These are phyloP conservation scores for Ogataea paradorogensis DNA, from an alignment of 805 yeast genomes.

Conservation along the genomic window DNA sequence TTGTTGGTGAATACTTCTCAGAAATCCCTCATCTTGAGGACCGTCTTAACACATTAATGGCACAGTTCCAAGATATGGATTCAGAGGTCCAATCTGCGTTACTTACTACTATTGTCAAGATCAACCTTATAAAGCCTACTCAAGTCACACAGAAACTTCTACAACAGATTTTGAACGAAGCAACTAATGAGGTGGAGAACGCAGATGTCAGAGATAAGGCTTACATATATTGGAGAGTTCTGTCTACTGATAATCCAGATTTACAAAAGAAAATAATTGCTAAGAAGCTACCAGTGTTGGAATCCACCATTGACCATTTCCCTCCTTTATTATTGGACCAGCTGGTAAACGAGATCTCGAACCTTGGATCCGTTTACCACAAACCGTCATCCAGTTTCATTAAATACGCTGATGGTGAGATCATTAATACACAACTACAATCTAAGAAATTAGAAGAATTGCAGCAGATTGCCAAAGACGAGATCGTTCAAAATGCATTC, in stretches of 20 bases:
- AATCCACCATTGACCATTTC: slow-evolving; percentile 68
- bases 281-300: slow-evolving; percentile 65
- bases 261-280: slow-evolving; percentile 53
- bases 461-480: slow-evolving; percentile 72
- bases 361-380: slow-evolving; percentile 86
- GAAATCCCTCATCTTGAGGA: slow-evolving; percentile 53
- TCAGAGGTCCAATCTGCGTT: slow-evolving; percentile 57
- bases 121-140: slow-evolving; percentile 38
- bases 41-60: slow-evolving; percentile 45
- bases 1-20: slow-evolving; percentile 66
- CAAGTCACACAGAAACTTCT: slow-evolving; percentile 39
- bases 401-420: slow-evolving; percentile 19
- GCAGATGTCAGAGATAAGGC: slow-evolving; percentile 82
- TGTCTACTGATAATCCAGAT: slow-evolving; percentile 45
- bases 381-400: slow-evolving; percentile 71
- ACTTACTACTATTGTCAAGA: slow-evolving; percentile 60
- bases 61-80: slow-evolving; percentile 56
- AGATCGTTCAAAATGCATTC: slow-evolving; percentile 54
- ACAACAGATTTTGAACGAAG: slow-evolving; percentile 57
- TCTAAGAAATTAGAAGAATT: slow-evolving; percentile 72
- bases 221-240: slow-evolving; percentile 73
- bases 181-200: slow-evolving; percentile 64
- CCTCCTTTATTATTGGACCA: slow-evolving; percentile 66
- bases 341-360: slow-evolving; percentile 71
- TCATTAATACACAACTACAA: slow-evolving; percentile 30